A percentile compares a stretch with the other conserved stretches of the same genome.
Conservation (phyloP, 306 rosid genomes). For the Purshia tridentata region DNA sequence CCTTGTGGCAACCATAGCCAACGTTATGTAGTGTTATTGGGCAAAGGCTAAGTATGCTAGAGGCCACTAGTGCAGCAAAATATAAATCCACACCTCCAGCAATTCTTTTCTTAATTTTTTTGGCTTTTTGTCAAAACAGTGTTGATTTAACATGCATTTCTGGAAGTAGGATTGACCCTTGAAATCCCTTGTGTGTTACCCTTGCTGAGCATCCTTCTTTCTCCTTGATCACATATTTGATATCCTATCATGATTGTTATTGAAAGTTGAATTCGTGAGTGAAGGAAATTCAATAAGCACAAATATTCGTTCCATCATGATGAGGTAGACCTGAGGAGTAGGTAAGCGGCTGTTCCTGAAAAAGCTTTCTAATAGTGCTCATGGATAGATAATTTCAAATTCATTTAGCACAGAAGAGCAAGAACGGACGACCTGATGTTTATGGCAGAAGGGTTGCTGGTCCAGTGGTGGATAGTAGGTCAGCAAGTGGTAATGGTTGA, state of each 20-base stretch:
- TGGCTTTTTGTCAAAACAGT: too few species aligned
- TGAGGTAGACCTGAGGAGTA: background rate
- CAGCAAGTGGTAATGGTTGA: too few species aligned
- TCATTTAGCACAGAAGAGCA: background rate
- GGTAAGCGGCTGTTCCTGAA: background rate
- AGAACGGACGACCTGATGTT: background rate
- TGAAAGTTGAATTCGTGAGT: background rate
- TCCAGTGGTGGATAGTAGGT: background rate
- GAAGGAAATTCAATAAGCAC: background rate
- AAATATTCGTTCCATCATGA: background rate
- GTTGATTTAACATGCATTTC: background rate
- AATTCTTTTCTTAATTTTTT: too few species aligned
- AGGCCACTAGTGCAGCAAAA: background rate
- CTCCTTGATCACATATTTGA: background rate
- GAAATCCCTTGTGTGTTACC: background rate
- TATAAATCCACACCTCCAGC: background rate
- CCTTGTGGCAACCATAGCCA: background rate
- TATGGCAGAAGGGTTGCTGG: background rate
- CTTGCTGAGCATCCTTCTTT: background rate
- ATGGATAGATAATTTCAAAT: too few species aligned
- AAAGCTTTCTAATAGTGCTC: background rate
- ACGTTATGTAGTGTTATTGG: background rate
- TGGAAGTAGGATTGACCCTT: background rate
- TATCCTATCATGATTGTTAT: too few species aligned
- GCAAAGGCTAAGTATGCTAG: background rate